Evolutionary conservation across 805 yeast genomes (phyloP), one percentile per base, ranked within the genome.

Genomic region (Yamadazyma sp.): DNA sequence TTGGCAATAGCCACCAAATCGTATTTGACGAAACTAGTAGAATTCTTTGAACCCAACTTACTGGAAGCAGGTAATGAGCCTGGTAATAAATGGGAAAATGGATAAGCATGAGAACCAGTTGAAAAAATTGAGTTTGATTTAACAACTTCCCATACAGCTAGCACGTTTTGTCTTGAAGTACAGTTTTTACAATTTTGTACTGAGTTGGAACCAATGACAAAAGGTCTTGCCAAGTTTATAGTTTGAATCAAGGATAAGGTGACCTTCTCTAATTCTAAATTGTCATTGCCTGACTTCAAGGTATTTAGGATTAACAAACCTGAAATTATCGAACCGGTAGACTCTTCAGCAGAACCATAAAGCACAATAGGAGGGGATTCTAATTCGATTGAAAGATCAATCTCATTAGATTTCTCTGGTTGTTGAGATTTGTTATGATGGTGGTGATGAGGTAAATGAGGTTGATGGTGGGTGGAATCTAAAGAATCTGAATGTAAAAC

Each of bases 361-460:
- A 93, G 62, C 30, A 86, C 76, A 24, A 89, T 71, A 0, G 99
- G 98, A 1, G 98, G 98, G 2, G 94, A 82, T 54, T 93, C 99
- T 15, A 93, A 65, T 24, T 70, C 69, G 22, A 89, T 70, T 1
- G 78, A 23, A 6, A 44, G 26, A 3, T 31, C 17, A 1, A 37
- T 20, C 8, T 23, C 25, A 15, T 13, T 21, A 7, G 30, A 10
- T 12, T 24, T 18, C 10, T 19, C 10, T 8, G 25, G n/a, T 17
- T 11, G 12, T 23, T 25, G 22, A 16, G 18, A 27, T 9, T 17
- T n/a, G 11, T n/a, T 12, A 11, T 18, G 39, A 29, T 21, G 37
- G 10, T 17, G 23, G 27, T 12, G 31, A 12, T 7, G 34, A 7
- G 24, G 23, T 18, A 24, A 35, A 17, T 9, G 10, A n/a, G 22